Base-by-base conservation (phyloP, 495 filamentous ascomycete species). In the Immersiella caudata region DNA sequence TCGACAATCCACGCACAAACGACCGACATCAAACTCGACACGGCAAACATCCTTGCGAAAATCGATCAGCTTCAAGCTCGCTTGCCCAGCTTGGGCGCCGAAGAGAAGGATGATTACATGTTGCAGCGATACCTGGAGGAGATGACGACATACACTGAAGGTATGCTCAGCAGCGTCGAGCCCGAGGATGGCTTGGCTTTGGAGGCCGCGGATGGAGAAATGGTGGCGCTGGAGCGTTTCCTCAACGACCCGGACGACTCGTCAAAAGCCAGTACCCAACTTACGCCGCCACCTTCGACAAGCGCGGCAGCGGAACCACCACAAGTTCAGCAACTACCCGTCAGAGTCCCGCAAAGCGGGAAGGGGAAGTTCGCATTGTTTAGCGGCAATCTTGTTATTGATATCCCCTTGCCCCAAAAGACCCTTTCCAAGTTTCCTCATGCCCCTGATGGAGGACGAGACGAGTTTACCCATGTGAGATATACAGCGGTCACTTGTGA, bases 61-160 rank as follows among this genome's bases (percentile, higher is more conserved):
- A 59, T 59, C 24, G 56, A 59, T 14, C 56, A 59, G 14, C 56
- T 59, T 16, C 56, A 59, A 35, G 56, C 56, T 33, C 27, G 56
- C 22, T 59, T 59, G 25, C 56, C 56, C 6, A 33, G 6, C 24
- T 1, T 27, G 25, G 27, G 24, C 1, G 56, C 51, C 7, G 2
- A 59, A 59, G 56, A 59, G 18, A 27, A 35, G 25, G 56, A 59
- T 35, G 56, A 59, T 14, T 59, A 59, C 56, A 29, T 59, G 56
- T 25, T 59, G 22, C 56, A 59, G 24, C 22, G 56, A 33, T 59
- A 59, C n/a, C 27, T 59, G 56, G 56, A 59, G 56, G 56, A 59
- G n/a, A 59, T 59, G 56, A 59, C 56, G 24, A 59, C 56, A 20
- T 59, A 59, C n/a, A 59, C 56, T 22, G 56, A 59, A 35, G 56